Evolutionary conservation across 1,284 basidiomycete species (phyloP).

Genomic region (Gomphus sp.): DNA sequence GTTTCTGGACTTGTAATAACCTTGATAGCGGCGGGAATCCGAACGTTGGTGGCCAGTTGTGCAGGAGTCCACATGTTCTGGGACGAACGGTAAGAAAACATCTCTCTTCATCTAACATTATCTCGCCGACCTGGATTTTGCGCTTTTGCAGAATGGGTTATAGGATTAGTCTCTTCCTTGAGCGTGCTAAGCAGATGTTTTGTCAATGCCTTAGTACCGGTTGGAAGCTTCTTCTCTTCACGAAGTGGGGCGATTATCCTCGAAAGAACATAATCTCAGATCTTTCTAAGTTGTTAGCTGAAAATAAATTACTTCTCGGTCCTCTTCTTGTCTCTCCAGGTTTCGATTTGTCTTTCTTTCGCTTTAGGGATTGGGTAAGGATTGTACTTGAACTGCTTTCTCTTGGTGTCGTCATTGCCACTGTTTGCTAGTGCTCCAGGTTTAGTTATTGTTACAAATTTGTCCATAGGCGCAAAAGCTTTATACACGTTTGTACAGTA

Average conservation of each 20-base stretch:
- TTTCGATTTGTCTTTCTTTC: slow-evolving; percentile 19
- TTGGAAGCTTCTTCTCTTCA: slow-evolving; percentile 18
- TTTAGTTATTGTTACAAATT: slow-evolving; percentile 29
- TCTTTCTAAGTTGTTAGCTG: neutral
- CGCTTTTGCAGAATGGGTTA: slow-evolving; percentile 58
- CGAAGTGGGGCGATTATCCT: slow-evolving; percentile 25
- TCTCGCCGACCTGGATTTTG: slow-evolving; percentile 41
- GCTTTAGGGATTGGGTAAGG: slow-evolving; percentile 22
- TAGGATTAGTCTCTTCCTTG: slow-evolving; percentile 53
- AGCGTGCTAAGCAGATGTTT: slow-evolving; percentile 50
- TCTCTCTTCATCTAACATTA: too few relatives aligned
- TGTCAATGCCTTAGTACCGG: slow-evolving; percentile 38
- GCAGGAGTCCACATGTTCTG: slow-evolving; percentile 50
- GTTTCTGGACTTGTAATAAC: slow-evolving; percentile 36
- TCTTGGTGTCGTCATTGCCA: slow-evolving; percentile 14
- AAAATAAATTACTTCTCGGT: slow-evolving; percentile 19
- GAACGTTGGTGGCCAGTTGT: slow-evolving; percentile 61
- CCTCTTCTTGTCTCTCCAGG: slow-evolving; percentile 22
- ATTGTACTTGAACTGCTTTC: slow-evolving; percentile 20
- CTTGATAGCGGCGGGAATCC: slow-evolving; percentile 31
- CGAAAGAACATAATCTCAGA: neutral
- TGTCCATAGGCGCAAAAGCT: slow-evolving; percentile 28
- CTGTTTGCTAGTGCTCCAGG: slow-evolving; percentile 13
- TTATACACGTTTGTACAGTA: slow-evolving; percentile 5
- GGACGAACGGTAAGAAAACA: neutral